A percentile compares a stretch with the other conserved stretches of the same genome.
Conservation (phyloP, 2,329 filamentous ascomycete genomes). For the Alternaria sp. region DNA sequence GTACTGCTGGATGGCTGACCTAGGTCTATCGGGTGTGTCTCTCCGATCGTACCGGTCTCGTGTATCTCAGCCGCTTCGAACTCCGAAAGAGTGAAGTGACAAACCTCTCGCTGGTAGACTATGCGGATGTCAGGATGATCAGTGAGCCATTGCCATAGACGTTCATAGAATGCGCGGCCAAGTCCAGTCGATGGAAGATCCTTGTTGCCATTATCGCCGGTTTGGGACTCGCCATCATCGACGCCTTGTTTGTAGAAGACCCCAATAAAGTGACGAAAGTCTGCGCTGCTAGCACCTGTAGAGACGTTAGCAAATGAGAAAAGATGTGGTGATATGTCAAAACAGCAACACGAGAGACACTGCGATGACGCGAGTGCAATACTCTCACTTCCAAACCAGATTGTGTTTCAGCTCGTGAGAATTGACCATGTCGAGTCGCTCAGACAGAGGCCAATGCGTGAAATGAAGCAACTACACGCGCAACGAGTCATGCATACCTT, state of each 20-base stretch:
- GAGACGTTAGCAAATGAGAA: conserved; percentile 3
- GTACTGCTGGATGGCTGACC: neutral
- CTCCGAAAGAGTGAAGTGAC: conserved; percentile 39
- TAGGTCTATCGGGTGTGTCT: neutral
- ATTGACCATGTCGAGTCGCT: conserved; percentile 3
- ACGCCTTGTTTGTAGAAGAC: conserved; percentile 46
- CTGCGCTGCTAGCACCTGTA: conserved; percentile 53
- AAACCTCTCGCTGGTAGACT: conserved; percentile 54
- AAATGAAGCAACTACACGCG: conserved; percentile 16
- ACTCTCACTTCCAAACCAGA: neutral
- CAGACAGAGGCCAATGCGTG: conserved; percentile 8
- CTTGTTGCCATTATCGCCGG: neutral
- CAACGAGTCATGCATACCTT: conserved; percentile 59
- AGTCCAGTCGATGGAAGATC: neutral
- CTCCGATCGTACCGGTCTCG: conserved; percentile 19
- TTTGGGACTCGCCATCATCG: conserved; percentile 6
- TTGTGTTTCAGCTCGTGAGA: neutral
- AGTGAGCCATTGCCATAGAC: conserved; percentile 66
- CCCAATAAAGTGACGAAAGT: conserved; percentile 52
- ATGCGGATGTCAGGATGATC: conserved; percentile 65
- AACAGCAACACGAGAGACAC: neutral
- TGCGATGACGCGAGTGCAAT: neutral
- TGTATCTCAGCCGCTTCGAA: conserved; percentile 44
- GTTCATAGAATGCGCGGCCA: conserved; percentile 58
- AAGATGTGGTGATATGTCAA: conserved; percentile 9